These are phyloP conservation scores for Verticillium longisporum DNA, from an alignment of 2,329 filamentous ascomycete genomes.

Conservation along the genomic window DNA sequence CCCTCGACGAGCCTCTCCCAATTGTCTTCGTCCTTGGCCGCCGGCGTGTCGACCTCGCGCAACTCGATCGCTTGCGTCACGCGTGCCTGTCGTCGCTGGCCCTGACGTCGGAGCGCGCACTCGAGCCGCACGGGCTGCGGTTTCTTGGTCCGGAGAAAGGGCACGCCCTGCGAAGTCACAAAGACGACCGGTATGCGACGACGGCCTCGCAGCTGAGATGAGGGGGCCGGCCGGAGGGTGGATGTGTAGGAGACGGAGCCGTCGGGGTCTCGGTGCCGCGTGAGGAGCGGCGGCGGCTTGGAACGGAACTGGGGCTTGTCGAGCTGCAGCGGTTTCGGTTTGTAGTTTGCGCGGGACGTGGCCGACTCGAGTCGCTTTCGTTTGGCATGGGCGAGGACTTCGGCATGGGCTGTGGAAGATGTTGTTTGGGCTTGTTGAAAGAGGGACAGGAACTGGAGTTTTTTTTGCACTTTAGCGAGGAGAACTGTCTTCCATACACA, in stretches of 20 bases:
- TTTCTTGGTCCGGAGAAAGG: slow-evolving; percentile 61
- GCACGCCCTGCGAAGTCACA: slow-evolving; percentile 45
- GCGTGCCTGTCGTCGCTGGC: slow-evolving; percentile 32
- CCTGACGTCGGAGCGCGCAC: slow-evolving; percentile 39
- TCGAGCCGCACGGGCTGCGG: slow-evolving; percentile 43
- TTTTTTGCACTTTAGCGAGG: no score
- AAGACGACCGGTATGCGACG: slow-evolving; percentile 53
- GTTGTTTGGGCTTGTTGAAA: slow-evolving; percentile 28
- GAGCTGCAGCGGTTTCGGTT: slow-evolving; percentile 8
- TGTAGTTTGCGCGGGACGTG: slow-evolving; percentile 13
- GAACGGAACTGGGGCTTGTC: slow-evolving; percentile 10
- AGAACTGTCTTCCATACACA: no score
- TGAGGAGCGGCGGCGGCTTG: slow-evolving; percentile 22
- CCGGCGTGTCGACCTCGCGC: slow-evolving; percentile 20
- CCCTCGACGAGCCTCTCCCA: slow-evolving; percentile 37
- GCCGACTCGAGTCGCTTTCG: slow-evolving; percentile 12
- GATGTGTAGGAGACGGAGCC: slow-evolving; percentile 40
- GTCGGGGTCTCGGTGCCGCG: slow-evolving; percentile 23
- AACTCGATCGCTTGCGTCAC: slow-evolving; percentile 28
- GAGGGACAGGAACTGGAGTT: slow-evolving; percentile 32
- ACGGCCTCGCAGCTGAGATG: slow-evolving; percentile 32
- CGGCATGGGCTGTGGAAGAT: slow-evolving; percentile 30
- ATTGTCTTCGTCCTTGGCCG: slow-evolving; percentile 34
- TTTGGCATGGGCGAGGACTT: slow-evolving; percentile 34
- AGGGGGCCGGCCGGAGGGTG: slow-evolving; percentile 39